Evolutionary conservation across 2,329 filamentous ascomycete genomes (phyloP).

Genomic region (Lasiodiplodia theobromae): DNA sequence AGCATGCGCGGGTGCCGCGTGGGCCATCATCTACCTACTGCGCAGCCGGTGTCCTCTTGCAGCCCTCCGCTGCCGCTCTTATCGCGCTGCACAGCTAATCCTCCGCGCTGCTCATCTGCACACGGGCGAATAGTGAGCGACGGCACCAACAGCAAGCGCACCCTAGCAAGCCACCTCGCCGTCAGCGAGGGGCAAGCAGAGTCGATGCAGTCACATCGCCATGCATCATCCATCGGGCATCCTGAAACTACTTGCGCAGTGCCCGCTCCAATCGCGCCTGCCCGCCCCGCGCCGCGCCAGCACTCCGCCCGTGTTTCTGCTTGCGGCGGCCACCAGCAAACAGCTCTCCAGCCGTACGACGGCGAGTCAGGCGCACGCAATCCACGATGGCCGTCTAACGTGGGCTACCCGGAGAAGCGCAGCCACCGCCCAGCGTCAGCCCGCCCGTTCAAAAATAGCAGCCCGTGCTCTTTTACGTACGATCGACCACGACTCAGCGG

Average conservation of each 20-base stretch:
- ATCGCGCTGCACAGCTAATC: neutral
- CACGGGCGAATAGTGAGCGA: constrained; percentile 4
- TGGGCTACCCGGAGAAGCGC: neutral
- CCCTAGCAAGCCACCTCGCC: constrained; percentile 7
- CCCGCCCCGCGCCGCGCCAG: neutral
- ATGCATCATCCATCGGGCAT: constrained; percentile 17
- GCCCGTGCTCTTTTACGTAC: neutral
- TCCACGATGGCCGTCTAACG: constrained; percentile 8
- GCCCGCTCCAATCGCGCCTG: neutral
- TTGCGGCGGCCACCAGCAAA: constrained; percentile 8
- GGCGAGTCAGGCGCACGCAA: constrained; percentile 6
- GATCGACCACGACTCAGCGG: no score
- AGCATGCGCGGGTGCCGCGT: constrained; percentile 17
- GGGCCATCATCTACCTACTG: neutral
- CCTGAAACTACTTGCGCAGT: neutral
- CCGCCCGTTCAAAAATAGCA: constrained; percentile 15
- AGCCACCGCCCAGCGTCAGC: constrained; percentile 21
- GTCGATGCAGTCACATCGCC: constrained; percentile 9
- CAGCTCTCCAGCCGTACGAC: neutral
- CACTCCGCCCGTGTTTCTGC: constrained; percentile 13
- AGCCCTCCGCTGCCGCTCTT: neutral
- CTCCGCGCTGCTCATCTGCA: constrained; percentile 3
- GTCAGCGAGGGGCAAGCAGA: constrained; percentile 7
- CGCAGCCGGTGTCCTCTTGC: neutral
- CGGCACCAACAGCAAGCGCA: constrained; percentile 1